phyloP scores from a whole-genome alignment of 2,329 filamentous ascomycete genomes.

The Aureobasidium sp. region DNA sequence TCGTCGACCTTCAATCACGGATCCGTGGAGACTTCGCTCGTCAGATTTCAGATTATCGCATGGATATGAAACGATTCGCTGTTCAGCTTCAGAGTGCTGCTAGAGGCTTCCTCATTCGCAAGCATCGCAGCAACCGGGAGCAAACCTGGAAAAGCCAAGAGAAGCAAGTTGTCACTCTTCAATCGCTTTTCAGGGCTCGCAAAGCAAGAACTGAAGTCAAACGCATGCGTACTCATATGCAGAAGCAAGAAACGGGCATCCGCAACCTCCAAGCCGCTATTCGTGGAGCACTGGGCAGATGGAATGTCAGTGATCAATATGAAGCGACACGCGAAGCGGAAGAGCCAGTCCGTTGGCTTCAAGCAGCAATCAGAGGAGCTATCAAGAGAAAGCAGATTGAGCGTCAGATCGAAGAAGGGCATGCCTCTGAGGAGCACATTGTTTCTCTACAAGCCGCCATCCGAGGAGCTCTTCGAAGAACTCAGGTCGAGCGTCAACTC shows the following conservation, averaged over 20 bases:
- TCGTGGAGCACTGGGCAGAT: conserved; percentile 48
- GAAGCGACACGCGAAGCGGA: conserved; percentile 33
- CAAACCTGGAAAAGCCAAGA: conserved; percentile 64
- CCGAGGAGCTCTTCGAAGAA: conserved; percentile 53
- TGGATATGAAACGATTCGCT: conserved; percentile 77
- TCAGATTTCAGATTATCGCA: conserved; percentile 73
- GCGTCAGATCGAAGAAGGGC: conserved; percentile 54
- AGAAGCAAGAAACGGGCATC: conserved; percentile 39
- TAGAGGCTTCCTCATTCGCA: conserved; percentile 69
- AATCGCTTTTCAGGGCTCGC: conserved; percentile 69
- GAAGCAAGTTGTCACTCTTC: conserved; percentile 62
- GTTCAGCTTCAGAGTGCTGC: conserved; percentile 70
- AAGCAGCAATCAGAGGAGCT: conserved; percentile 43
- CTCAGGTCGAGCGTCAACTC: conserved; percentile 46
- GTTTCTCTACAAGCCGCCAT: conserved; percentile 48
- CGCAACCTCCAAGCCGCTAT: conserved; percentile 37
- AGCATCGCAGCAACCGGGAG: conserved; percentile 55
- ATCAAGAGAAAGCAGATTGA: conserved; percentile 36
- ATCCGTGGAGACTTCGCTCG: conserved; percentile 83
- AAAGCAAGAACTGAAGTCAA: conserved; percentile 44
- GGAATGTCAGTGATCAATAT: conserved; percentile 46
- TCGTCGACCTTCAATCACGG: conserved; percentile 77
- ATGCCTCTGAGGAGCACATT: conserved; percentile 55
- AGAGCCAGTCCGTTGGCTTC: conserved; percentile 29
- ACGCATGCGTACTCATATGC: conserved; percentile 41